Evolutionary conservation across 768 basidiomycete species (phyloP), one percentile per base, ranked within the genome.

Genomic region (Podaxis sp.): DNA sequence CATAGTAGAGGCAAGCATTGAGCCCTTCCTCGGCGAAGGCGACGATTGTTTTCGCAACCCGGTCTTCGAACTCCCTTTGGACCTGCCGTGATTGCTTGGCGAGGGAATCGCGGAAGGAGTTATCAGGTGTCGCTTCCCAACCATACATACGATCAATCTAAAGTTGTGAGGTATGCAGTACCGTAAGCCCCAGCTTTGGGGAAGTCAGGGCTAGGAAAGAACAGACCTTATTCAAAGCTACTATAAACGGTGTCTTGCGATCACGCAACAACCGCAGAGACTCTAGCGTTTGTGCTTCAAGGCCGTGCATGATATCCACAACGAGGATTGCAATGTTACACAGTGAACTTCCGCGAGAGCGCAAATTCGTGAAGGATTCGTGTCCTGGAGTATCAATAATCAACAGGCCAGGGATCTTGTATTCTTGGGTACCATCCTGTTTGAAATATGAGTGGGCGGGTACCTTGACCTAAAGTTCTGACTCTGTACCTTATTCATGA

Each of bases 241-340:
- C 96, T 60, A 99, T 97, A 80, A 99, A 99, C 0, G 97, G 97
- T 7, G 96, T 98, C 77, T 97, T 97, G 57, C 89, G 86, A 72
- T 96, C 94, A 66, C 90, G 83, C 55, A 99, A 82, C 62, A 99
- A 78, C 46, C 96, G 90, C 29, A 99, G 82, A 3, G 96, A 98
- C 75, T 99, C 97, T 57, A 98, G 79, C 0, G 97, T 99, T 76
- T 98, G 97, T n/a, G 88, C 94, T 76, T 98, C 97, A 55, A 99
- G 82, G 43, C 96, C 96, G 76, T 99, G 96, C 95, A 96, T 96
- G 73, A 98, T 97, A 82, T 98, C 97, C 36, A 99, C 96, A 63
- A 99, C 97, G 55, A 99, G 86, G 70, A 99, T 94, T 63, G 97
- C 97, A 64, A 99, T 98, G 77, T 99, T 98, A 77, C 96, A 98